Evolutionary conservation across 345 rosid species (phyloP).

Genomic region (Carallia brachiata): DNA sequence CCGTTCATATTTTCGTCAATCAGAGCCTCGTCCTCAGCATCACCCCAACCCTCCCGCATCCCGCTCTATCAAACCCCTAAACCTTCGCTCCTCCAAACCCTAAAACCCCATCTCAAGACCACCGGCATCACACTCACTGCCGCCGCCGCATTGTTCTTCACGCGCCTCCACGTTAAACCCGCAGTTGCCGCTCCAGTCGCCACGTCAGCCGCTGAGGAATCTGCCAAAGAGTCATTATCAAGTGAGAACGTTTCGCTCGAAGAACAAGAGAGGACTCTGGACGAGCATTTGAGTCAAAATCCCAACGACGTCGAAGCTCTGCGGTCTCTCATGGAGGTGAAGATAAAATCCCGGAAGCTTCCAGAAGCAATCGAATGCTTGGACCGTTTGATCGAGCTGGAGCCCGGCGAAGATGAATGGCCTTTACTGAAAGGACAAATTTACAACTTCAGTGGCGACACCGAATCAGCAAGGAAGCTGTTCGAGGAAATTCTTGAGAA

Average conservation of each 20-base stretch:
- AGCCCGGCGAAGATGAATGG: constrained; percentile 82
- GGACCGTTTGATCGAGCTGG: constrained; percentile 61
- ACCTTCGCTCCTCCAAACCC: constrained; percentile 25
- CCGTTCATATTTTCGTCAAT: constrained; percentile 36
- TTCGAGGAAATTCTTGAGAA: constrained; percentile 66
- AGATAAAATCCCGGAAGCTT: constrained; percentile 59
- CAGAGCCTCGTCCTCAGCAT: constrained; percentile 46
- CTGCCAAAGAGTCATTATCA: constrained; percentile 18
- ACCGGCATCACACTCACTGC: constrained; percentile 53
- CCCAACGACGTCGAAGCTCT: constrained; percentile 53
- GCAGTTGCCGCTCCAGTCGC: constrained; percentile 56
- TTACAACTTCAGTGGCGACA: constrained; percentile 56
- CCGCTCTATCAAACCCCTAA: constrained; percentile 16
- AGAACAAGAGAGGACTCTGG: constrained; percentile 52
- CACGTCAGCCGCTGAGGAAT: constrained; percentile 31
- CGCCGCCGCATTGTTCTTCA: constrained; percentile 58
- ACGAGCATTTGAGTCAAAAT: constrained; percentile 39
- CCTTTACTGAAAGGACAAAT: constrained; percentile 66
- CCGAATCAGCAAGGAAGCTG: constrained; percentile 45
- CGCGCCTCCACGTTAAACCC: constrained; percentile 46
- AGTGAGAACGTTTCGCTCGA: constrained; percentile 24
- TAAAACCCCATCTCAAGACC: constrained; percentile 43
- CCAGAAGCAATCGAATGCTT: constrained; percentile 54
- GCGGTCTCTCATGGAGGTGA: constrained; percentile 63
- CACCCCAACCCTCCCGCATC: constrained; percentile 17